Evolutionary conservation across 1,284 basidiomycete species (phyloP).

Genomic region (Cutaneotrichosporon spelunceum): DNA sequence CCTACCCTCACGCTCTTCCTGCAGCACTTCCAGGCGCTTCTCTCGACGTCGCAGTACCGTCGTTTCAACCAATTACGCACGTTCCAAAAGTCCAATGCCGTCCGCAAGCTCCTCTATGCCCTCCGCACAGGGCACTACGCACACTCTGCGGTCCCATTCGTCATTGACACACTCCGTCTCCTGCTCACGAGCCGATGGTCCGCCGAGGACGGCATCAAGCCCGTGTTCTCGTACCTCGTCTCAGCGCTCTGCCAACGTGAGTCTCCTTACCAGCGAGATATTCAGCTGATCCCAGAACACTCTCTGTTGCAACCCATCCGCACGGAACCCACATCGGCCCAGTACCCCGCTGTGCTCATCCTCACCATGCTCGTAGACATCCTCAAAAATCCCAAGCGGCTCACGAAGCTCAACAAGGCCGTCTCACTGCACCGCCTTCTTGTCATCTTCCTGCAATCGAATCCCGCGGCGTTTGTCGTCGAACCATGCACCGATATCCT

Average conservation of each 20-base stretch:
- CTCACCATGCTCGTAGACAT: constrained; percentile 41
- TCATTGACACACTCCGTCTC: constrained; percentile 53
- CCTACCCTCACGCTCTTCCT: constrained; percentile 74
- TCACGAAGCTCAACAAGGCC: constrained; percentile 46
- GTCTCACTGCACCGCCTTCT: constrained; percentile 50
- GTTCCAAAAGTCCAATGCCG: constrained; percentile 66
- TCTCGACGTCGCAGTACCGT: constrained; percentile 67
- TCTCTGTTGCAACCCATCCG: constrained; percentile 9
- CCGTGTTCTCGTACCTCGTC: constrained; percentile 77
- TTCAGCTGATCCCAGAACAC: constrained; percentile 10
- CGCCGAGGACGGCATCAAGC: constrained; percentile 63
- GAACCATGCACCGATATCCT: constrained; percentile 44
- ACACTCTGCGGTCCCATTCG: constrained; percentile 56
- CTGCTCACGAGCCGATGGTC: constrained; percentile 44
- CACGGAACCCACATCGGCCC: constrained; percentile 35
- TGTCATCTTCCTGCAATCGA: constrained; percentile 50
- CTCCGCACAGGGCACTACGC: constrained; percentile 73
- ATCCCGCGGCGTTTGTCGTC: constrained; percentile 43
- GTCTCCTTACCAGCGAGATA: background rate
- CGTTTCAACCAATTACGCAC: constrained; percentile 67
- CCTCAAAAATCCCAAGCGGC: constrained; percentile 28
- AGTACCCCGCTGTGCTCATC: constrained; percentile 39
- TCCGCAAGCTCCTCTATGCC: constrained; percentile 74
- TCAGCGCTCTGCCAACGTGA: constrained; percentile 72
- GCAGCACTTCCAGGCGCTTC: constrained; percentile 68